Evolutionary conservation across 768 basidiomycete genomes (phyloP).

Genomic region (Rhizopogon roseolus): DNA sequence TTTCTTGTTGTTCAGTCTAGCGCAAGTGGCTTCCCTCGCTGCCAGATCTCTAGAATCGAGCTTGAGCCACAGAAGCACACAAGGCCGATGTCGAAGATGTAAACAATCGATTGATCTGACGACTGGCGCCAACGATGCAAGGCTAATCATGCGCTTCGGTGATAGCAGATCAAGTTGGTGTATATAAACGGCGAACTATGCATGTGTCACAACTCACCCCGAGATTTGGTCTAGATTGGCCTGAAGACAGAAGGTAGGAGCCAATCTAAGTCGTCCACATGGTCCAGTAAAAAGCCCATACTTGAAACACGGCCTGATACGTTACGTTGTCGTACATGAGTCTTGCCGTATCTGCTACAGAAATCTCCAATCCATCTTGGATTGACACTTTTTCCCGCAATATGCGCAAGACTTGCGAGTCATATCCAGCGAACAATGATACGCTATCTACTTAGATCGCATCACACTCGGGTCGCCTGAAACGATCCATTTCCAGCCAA

Average conservation of each 20-base stretch:
- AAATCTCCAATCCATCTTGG: neutral
- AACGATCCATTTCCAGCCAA: neutral
- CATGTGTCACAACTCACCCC: neutral
- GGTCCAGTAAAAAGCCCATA: neutral
- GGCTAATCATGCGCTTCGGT: neutral
- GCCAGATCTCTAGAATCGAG: neutral
- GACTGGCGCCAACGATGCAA: neutral
- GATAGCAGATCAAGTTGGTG: too few species aligned
- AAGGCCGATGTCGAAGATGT: neutral
- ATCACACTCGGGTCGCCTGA: neutral
- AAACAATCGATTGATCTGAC: neutral
- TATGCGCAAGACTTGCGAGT: neutral
- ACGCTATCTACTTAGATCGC: neutral
- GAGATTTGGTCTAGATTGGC: too few species aligned
- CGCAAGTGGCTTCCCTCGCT: neutral
- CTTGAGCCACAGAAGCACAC: neutral
- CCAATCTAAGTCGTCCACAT: neutral
- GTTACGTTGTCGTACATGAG: neutral
- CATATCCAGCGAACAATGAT: conserved; percentile 2
- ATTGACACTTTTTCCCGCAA: neutral
- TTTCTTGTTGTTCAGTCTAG: neutral
- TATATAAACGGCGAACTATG: neutral
- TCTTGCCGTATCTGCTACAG: too few species aligned
- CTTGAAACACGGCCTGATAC: too few species aligned
- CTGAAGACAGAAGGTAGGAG: neutral